Base-by-base conservation (phyloP, 164 flowering plant genomes). In the Vitis riparia region DNA sequence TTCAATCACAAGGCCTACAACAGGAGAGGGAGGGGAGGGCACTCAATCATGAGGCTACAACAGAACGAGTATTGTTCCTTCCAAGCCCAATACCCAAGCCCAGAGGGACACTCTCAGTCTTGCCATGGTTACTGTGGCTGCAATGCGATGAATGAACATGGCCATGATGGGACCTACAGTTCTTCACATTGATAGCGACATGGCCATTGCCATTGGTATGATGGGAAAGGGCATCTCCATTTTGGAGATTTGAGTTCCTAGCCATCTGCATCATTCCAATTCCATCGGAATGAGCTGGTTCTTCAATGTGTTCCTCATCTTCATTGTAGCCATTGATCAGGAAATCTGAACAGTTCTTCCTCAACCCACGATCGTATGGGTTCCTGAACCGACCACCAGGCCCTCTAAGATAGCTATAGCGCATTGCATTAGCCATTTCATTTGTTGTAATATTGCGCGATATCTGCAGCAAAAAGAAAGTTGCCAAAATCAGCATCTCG, bases 401-500 rank as follows among this genome's bases (percentile, higher is more conserved):
- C 11, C 93, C 97, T 78, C 87, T 79, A 3, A 94, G 94, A 79
- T 94, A 92, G 79, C 85, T 89, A 71, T 94, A 94, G 8, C 97
- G 88, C 92, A 89, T 71, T 32, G 75, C 83, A 75, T 94, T 94
- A 58, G 97, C 97, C 91, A 91, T 84, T 77, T 94, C 98, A 63
- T 94, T 94, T 27, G 98, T 94, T 19, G 98, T 94, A 32, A 92
- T 92, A 70, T 94, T 94, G 68, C 87, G 93, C 51, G 97, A 86
- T 70, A 94, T 91, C 98, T 94, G 83, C 67, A 67, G 55, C 74
- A 74, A 56, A 66, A 65, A 11, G 12, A 63, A 19, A 16, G 55
- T 8, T 9, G 27, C 6, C 11, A 61, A 37, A 37, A 37, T 37
- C 44, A 37, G 44, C 44, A 37, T 37, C 44, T 37, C 44, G 5